Conservation (phyloP, 106 monocot species). For the Dioscorea zingiberensis region DNA sequence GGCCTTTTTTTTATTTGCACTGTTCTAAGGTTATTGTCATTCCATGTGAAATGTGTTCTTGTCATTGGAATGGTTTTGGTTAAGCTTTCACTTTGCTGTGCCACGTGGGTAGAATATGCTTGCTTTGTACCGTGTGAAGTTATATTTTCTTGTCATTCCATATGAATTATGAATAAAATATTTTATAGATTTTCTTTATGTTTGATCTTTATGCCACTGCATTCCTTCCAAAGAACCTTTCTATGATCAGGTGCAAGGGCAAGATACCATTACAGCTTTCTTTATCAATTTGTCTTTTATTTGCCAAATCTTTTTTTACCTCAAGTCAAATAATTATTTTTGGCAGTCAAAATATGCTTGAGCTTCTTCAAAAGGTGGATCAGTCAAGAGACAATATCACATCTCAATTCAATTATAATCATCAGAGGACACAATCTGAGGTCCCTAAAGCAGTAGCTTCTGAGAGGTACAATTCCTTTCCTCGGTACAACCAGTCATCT, state of each 20-base stretch:
- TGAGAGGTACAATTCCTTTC: constrained; percentile 25
- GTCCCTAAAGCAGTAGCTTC: constrained; percentile 18
- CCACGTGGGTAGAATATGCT: neutral
- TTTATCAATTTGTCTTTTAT: neutral
- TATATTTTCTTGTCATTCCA: neutral
- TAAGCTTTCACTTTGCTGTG: neutral
- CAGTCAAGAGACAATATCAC: constrained; percentile 36
- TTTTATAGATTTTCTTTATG: neutral
- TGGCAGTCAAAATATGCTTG: constrained; percentile 90
- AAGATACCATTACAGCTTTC: no score
- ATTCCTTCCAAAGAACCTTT: no score
- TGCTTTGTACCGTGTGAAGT: neutral
- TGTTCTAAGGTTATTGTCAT: neutral
- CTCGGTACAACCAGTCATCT: constrained; percentile 30
- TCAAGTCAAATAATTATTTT: neutral
- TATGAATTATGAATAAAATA: neutral
- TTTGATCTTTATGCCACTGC: no score
- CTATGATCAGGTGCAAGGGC: no score
- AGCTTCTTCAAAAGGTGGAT: constrained; percentile 82
- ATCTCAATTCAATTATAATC: constrained; percentile 15
- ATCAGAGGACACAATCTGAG: constrained; percentile 20
- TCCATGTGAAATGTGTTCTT: neutral
- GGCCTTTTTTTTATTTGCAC: neutral
- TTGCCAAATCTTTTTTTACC: constrained; percentile 1
- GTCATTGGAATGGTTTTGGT: no score